Evolutionary conservation across 2,329 filamentous ascomycete species (phyloP), one percentile per base, ranked within the genome.

Genomic region (Malbranchea zuffiana): DNA sequence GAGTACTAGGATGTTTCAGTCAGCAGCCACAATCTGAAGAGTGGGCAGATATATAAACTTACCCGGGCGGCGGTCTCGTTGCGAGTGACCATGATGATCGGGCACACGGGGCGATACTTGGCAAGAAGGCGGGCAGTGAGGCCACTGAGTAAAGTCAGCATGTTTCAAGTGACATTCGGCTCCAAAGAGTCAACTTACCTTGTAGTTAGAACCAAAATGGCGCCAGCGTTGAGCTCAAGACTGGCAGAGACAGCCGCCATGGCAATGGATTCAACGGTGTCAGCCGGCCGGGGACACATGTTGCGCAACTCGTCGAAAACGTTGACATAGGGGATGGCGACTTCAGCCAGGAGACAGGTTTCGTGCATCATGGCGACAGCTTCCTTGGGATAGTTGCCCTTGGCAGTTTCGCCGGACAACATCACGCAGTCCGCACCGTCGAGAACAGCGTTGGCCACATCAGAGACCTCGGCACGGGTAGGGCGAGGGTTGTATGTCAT

Each of bases 401-500:
- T 98, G 67, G 90, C 90, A 30, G 90, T 98, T 75, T 98, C 90
- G 49, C 90, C 90, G 45, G 88, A 96, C 69, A 98, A 75, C 90
- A 98, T 98, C 64, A 98, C 90, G 68, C 90, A 98, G 75, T 98
- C 90, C 44, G 88, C 86, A 55, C 90, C 90, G 59, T 98, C 90
- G 35, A 93, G 84, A 49, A 98, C 86, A 50, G 90, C 90, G 65
- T 98, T 98, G 52, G 90, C 90, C 45, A 98, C 90, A 59, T 98
- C 90, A 58, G 84, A 93, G 61, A 98, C 93, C 72, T 98, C 90
- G 47, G 90, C 90, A 67, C 90, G 86, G 47, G 90, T 98, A 35
- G 90, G 90, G 46, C 90, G 84, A 50, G 90, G 90, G 74, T 98
- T 98, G 75, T 94, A 95, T 66, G 94, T 98, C 90, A 98, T 98